Evolutionary conservation across 768 basidiomycete species (phyloP), one percentile per base, ranked within the genome.

Genomic region (Mycena maculata): DNA sequence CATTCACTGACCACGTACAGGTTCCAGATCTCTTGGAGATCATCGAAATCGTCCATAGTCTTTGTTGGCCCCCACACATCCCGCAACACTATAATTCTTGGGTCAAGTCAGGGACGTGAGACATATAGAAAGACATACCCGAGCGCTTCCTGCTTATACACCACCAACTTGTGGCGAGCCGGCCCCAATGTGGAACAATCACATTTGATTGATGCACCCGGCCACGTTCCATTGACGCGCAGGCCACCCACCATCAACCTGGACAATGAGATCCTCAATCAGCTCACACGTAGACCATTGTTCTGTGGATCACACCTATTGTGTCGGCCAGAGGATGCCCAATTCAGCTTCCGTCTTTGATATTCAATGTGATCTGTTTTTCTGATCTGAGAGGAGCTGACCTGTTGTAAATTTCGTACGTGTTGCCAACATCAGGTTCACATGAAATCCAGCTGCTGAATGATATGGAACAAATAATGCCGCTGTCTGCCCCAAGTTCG

Each of bases 21-120:
- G 2, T 28, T 25, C 58, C 58, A 60, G 18, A 60, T 7, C 33
- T 60, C 58, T n/a, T 60, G 22, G 9, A 60, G 33, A 25, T 25
- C 22, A 20, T 8, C 12, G 50, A 23, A 18, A n/a, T n/a, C n/a
- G n/a, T n/a, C n/a, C n/a, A n/a, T n/a, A n/a, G n/a, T n/a, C n/a
- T n/a, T n/a, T n/a, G n/a, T n/a, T n/a, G n/a, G n/a, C n/a, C n/a
- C n/a, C n/a, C n/a, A n/a, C n/a, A n/a, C n/a, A n/a, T n/a, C n/a
- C n/a, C n/a, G n/a, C 45, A 16, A 59, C 57, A 25, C 57, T 59
- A 36, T 13, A 36, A 36, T 13, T 10, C 18, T 1, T 11, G 30
- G n/a, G 7, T 5, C 7, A 33, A 6, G 22, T 5, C 22, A 27
- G 8, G 33, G 33, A 6, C 33, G 13, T 6, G 33, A 36, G 33